phyloP scores from a whole-genome alignment of 805 yeast species.

The Kuraishia borneana region DNA sequence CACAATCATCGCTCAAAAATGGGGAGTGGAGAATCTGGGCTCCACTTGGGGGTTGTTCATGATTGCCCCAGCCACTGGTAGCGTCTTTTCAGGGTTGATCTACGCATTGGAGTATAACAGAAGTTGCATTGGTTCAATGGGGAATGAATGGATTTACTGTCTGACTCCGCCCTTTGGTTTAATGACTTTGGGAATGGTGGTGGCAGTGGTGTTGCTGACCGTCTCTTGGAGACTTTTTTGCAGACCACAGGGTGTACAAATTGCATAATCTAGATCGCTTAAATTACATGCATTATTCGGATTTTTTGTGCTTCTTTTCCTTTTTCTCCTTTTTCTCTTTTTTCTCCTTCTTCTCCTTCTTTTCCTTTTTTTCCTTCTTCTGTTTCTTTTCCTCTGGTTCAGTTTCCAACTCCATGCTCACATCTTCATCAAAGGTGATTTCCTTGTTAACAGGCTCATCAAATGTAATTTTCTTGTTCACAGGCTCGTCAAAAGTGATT shows the following conservation, averaged over 20 bases:
- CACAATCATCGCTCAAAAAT: constrained; percentile 67
- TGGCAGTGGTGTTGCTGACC: neutral
- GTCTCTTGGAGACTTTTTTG: neutral
- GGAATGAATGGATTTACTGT: neutral
- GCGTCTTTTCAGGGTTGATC: constrained; percentile 53
- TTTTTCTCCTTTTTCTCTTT: constrained; percentile 2
- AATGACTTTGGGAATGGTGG: constrained; percentile 2
- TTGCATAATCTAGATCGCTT: too few relatives aligned
- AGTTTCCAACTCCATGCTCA: neutral
- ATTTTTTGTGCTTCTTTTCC: neutral
- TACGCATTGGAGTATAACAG: constrained; percentile 57
- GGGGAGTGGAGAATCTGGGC: constrained; percentile 86
- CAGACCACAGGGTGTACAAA: too few relatives aligned
- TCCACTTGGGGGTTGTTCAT: constrained; percentile 87
- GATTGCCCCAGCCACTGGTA: constrained; percentile 82
- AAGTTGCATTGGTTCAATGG: constrained; percentile 10
- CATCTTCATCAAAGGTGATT: constrained; percentile 3
- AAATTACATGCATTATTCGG: too few relatives aligned
- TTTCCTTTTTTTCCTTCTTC: constrained; percentile 4
- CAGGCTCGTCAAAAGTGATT: constrained; percentile 8
- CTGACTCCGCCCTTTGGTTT: constrained; percentile 10
- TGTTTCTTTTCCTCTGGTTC: constrained; percentile 2
- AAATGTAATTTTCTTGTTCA: constrained; percentile 4
- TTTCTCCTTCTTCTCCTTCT: constrained; percentile 8
- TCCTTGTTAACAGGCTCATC: constrained; percentile 3